phyloP scores from a whole-genome alignment of 305 asterid genomes.

The Nicotiana rustica region DNA sequence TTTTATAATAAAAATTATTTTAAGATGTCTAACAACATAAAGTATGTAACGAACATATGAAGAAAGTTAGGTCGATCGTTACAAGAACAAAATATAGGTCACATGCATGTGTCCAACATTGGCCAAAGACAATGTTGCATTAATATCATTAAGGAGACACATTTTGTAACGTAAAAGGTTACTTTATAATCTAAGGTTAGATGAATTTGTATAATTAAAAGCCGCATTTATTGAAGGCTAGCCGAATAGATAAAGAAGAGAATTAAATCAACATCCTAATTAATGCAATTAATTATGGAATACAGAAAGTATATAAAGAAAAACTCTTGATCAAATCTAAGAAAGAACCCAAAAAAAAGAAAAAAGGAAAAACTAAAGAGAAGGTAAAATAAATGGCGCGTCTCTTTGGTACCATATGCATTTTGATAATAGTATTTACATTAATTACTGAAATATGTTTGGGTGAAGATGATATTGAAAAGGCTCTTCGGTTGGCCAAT shows the following conservation, averaged over 20 bases:
- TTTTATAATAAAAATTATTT: no score
- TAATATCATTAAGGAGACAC: neutral
- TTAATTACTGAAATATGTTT: neutral
- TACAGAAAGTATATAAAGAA: neutral
- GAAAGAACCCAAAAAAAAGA: neutral
- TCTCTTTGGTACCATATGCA: neutral
- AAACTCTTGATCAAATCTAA: neutral
- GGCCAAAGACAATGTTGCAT: neutral
- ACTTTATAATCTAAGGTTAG: neutral
- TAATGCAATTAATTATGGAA: neutral
- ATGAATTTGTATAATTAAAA: neutral
- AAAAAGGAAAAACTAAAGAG: no score
- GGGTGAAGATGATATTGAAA: conserved; percentile 1
- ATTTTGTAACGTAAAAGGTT: neutral
- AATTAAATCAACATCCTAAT: neutral
- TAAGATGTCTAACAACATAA: no score
- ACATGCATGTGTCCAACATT: neutral
- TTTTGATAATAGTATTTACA: neutral
- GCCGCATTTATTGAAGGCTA: neutral
- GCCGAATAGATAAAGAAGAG: neutral
- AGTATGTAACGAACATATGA: neutral
- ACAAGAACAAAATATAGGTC: neutral
- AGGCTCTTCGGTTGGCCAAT: neutral
- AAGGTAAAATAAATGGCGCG: neutral
- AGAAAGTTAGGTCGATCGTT: neutral